Conservation (phyloP, 768 basidiomycete species). For the Podaxis sp. region DNA sequence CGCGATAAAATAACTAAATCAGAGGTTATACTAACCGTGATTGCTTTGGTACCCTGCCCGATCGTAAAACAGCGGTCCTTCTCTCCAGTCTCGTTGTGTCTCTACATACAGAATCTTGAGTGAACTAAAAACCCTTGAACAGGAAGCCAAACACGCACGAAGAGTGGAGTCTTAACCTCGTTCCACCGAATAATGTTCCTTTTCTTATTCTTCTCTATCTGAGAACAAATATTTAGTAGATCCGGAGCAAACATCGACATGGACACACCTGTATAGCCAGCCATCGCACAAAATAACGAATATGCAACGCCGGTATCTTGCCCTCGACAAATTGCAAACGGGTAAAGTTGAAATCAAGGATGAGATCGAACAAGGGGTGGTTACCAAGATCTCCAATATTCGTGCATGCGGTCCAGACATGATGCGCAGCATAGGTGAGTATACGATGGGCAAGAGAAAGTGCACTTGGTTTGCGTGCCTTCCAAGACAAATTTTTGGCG, state of each 20-base stretch:
- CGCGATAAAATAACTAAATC: not conserved
- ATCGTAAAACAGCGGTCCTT: not conserved
- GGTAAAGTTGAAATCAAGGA: not conserved
- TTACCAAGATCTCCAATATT: not conserved
- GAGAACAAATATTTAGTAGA: not conserved
- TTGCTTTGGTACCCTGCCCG: not conserved
- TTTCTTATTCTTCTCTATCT: not conserved
- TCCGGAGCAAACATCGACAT: not conserved
- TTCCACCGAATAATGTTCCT: not conserved
- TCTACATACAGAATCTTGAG: not conserved
- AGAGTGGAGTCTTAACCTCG: not conserved
- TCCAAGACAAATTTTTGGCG: constrained; percentile 3
- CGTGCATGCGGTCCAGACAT: constrained; percentile 4
- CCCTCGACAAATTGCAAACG: not conserved
- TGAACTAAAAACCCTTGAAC: not conserved
- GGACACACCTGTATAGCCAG: not conserved
- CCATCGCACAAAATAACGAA: not conserved
- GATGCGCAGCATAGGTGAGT: not conserved
- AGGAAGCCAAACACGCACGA: not conserved
- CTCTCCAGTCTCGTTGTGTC: not conserved
- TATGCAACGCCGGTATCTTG: not conserved
- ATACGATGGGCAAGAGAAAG: not conserved
- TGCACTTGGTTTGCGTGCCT: not conserved
- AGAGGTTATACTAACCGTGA: not conserved
- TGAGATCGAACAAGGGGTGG: not conserved